Conservation (phyloP, 1,284 basidiomycete genomes). For the Agroathelia rolfsii region DNA sequence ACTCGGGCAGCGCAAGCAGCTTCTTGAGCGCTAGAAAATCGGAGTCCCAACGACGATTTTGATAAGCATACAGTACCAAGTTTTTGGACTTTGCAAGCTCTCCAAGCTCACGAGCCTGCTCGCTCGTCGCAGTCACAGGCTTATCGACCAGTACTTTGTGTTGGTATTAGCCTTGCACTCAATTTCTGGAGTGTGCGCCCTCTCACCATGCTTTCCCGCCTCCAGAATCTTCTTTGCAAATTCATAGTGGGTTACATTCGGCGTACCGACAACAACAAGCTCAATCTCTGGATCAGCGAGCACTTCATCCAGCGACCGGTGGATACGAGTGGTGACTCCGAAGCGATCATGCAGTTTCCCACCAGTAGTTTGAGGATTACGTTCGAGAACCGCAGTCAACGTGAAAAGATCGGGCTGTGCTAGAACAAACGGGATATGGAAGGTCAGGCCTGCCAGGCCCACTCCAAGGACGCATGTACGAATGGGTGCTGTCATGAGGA, state of each 20-base stretch:
- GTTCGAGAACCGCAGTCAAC: constrained; percentile 58
- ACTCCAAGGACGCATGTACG: constrained; percentile 67
- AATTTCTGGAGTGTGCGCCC: not conserved
- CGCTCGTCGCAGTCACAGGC: constrained; percentile 61
- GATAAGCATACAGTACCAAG: constrained; percentile 66
- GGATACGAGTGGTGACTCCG: constrained; percentile 45
- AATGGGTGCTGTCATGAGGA: constrained; percentile 37
- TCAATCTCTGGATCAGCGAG: constrained; percentile 52
- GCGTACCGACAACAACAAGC: constrained; percentile 65
- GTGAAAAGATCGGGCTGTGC: constrained; percentile 66
- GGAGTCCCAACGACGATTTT: constrained; percentile 78
- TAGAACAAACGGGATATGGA: constrained; percentile 73
- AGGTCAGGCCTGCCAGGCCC: constrained; percentile 66
- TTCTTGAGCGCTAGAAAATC: constrained; percentile 72
- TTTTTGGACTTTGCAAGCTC: constrained; percentile 55
- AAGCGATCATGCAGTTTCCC: constrained; percentile 59
- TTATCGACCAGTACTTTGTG: constrained; percentile 70
- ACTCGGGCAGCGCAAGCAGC: constrained; percentile 46
- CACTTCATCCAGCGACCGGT: constrained; percentile 45
- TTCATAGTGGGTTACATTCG: constrained; percentile 72
- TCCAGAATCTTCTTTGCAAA: constrained; percentile 56
- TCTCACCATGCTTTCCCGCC: constrained; percentile 72
- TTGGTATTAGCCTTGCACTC: constrained; percentile 5
- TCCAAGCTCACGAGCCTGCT: constrained; percentile 60
- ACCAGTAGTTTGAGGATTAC: constrained; percentile 46